phyloP scores from a whole-genome alignment of 192 early-diverging fungal genomes.

The Funneliformis geosporum region DNA sequence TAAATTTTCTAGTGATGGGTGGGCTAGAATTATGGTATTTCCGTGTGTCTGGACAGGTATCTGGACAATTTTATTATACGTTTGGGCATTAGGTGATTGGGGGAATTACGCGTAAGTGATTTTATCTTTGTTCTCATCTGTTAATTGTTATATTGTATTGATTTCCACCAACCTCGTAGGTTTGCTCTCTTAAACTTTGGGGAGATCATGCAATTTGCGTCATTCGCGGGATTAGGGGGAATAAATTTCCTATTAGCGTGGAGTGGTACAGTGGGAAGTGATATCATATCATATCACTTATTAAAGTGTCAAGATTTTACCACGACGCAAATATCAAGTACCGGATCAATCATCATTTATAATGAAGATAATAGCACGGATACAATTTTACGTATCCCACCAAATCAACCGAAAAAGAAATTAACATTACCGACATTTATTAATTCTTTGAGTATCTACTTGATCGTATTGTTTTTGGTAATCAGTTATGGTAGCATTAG shows the following conservation, averaged over 20 bases:
- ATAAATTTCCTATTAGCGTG: constrained; percentile 25
- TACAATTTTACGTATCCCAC: background rate
- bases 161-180: background rate
- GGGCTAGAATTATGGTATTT: constrained; percentile 3
- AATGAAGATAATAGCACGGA: constrained; percentile 2
- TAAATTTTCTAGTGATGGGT: background rate
- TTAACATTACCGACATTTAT: background rate
- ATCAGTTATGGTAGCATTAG: constrained; percentile 16
- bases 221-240: constrained; percentile 16
- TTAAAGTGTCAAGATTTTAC: background rate
- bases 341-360: background rate
- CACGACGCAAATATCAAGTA: background rate
- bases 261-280: constrained; percentile 7
- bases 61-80: constrained; percentile 2
- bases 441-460: background rate
- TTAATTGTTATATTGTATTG: background rate
- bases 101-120: constrained; percentile 13
- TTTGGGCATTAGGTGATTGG: constrained; percentile 6
- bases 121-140: background rate
- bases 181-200: background rate
- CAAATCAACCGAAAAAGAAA: background rate
- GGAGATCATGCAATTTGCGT: constrained; percentile 15
- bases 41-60: constrained; percentile 20
- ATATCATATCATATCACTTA: background rate
- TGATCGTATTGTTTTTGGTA: background rate